Evolutionary conservation across 2,329 filamentous ascomycete species (phyloP), one percentile per base, ranked within the genome.

Genomic region (Botrytis fragariae): DNA sequence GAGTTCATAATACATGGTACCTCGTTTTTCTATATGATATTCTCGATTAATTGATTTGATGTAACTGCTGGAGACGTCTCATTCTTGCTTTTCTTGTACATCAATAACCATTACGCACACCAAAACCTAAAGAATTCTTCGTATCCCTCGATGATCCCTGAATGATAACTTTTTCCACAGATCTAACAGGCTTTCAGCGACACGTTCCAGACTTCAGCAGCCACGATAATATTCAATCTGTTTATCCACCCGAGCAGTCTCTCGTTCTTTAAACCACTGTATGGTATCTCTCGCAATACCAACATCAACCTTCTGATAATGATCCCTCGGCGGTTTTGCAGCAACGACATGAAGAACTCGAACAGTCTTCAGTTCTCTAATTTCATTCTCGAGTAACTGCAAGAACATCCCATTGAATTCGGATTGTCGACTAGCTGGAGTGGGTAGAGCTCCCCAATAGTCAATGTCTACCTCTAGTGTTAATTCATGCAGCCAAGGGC

Each of bases 51-150:
- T 57, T 57, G n/a, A 29, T 54, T 20, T 54, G 12, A 29, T 16
- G 2, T 29, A 8, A 14, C 6, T 5, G 18, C 25, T 59, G 3
- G 3, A 16, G 0, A 35, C 0, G 18, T 4, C 2, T 22, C 18
- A 35, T 32, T 12, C 18, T 22, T 32, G 0, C 6, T 59, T 4
- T 54, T 29, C 8, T 29, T 29, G 14, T 18, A 29, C 1, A 20
- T 29, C 12, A 18, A 59, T 9, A 32, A 7, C 57, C 18, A 10
- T 0, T 60, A 25, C 0, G 5, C 1, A 25, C 10, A 35, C 8
- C 29, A 4, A 60, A 35, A 4, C 57, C 18, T 12, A 60, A 60
- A 22, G 29, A 61, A 39, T 2, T 61, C 59, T 22, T 14, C 12
- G 7, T 9, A 16, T 1, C 59, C 12, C 35, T 16, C 16, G 12